Evolutionary conservation across 768 basidiomycete species (phyloP).

Genomic region (Rhizopogon roseolus): DNA sequence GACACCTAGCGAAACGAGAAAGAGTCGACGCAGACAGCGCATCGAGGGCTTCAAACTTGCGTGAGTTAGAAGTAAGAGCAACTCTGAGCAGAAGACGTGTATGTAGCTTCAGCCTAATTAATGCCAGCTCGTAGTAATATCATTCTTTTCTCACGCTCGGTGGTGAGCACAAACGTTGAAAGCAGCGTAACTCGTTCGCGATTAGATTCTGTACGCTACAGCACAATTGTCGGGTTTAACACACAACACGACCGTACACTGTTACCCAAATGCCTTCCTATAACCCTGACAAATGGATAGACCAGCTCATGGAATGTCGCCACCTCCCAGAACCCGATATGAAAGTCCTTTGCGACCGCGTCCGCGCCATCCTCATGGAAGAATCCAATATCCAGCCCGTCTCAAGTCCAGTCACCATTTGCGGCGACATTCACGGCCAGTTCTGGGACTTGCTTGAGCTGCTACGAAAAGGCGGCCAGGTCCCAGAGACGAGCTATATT

Average conservation of each 20-base stretch:
- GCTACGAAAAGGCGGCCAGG: constrained; percentile 76
- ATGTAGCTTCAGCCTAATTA: no score
- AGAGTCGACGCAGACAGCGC: constrained; percentile 13
- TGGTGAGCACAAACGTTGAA: no score
- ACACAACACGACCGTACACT: background rate
- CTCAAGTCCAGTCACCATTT: constrained; percentile 89
- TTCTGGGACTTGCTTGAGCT: constrained; percentile 96
- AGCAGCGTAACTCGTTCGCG: no score
- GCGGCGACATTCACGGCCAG: constrained; percentile 96
- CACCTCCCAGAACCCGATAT: constrained; percentile 90
- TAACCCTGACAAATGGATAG: constrained; percentile 79
- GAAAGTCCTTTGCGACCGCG: constrained; percentile 88
- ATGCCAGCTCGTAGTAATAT: no score
- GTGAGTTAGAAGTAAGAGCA: background rate
- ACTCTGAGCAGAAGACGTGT: no score
- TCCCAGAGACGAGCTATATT: constrained; percentile 88
- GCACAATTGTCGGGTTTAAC: background rate
- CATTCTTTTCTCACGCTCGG: background rate
- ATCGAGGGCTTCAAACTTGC: constrained; percentile 6
- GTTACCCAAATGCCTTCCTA: constrained; percentile 25
- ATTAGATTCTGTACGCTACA: background rate
- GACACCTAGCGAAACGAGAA: constrained; percentile 13
- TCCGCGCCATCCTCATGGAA: constrained; percentile 86
- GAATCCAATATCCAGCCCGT: constrained; percentile 98
- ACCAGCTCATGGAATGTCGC: constrained; percentile 79